Conservation (phyloP, 1,139 yeast genomes). For the Saccharomycopsis crataegensis region DNA sequence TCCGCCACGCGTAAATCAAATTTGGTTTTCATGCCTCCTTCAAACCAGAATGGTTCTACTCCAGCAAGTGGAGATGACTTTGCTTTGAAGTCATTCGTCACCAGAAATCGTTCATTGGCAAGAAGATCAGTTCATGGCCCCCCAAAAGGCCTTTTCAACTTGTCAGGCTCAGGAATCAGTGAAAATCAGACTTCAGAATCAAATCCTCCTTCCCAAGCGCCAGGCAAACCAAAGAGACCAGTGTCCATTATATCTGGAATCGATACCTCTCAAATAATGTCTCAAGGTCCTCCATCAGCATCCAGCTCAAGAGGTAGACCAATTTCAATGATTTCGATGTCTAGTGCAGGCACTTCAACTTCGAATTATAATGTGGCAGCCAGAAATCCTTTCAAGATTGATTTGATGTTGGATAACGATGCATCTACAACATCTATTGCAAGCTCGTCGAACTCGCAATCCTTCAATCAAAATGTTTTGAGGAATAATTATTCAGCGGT, state of each 20-base stretch:
- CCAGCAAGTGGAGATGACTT: conserved; percentile 7
- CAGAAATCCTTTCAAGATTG: conserved; percentile 15
- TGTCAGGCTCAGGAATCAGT: not conserved
- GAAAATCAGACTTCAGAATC: not conserved
- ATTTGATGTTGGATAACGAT: conserved; percentile 11
- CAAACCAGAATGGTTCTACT: too few species aligned
- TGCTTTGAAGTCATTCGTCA: conserved; percentile 18
- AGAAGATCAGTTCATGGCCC: conserved; percentile 18
- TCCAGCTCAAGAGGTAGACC: conserved; percentile 7
- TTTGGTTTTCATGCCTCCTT: too few species aligned
- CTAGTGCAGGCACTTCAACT: not conserved
- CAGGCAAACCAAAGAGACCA: conserved; percentile 14
- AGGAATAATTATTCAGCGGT: conserved; percentile 9
- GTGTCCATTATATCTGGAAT: conserved; percentile 10
- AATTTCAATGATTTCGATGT: conserved; percentile 11
- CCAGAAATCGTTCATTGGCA: conserved; percentile 19
- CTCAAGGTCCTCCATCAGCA: not conserved
- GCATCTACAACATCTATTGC: conserved; percentile 10
- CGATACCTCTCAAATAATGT: not conserved
- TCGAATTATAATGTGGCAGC: not conserved
- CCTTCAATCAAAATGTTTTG: conserved; percentile 12
- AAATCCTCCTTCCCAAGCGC: not conserved
- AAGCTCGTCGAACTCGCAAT: conserved; percentile 9
- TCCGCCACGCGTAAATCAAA: too few species aligned
- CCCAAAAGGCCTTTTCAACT: conserved; percentile 13